Evolutionary conservation across 2,329 filamentous ascomycete genomes (phyloP).

Genomic region (Microcyclospora pomicola): DNA sequence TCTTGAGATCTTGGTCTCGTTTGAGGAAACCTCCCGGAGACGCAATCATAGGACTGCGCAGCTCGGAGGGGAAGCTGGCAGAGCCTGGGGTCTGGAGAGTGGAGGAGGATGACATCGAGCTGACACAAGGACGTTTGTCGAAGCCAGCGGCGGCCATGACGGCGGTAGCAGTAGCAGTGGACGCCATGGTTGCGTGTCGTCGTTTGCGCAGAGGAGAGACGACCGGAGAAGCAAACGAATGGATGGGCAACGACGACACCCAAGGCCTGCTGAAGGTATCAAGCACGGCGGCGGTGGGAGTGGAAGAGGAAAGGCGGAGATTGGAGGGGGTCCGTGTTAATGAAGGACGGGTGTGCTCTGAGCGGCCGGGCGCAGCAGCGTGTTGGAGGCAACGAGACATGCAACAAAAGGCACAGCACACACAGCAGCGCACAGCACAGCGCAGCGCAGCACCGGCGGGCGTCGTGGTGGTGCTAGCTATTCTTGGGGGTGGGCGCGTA

Average conservation of each 20-base stretch:
- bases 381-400: conserved; percentile 8
- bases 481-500: conserved; percentile 18
- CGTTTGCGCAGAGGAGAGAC: conserved; percentile 12
- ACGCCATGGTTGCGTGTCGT: conserved; percentile 15
- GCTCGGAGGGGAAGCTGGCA: conserved; percentile 41
- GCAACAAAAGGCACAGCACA: conserved; percentile 7
- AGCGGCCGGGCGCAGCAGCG: not conserved
- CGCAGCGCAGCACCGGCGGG: conserved; percentile 7
- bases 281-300: conserved; percentile 11
- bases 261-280: conserved; percentile 12
- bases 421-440: no score
- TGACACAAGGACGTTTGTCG: conserved; percentile 22
- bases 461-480: conserved; percentile 8
- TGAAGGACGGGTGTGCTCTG: conserved; percentile 4
- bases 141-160: conserved; percentile 23
- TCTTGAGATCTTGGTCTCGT: conserved; percentile 52
- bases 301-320: conserved; percentile 1
- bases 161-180: conserved; percentile 18
- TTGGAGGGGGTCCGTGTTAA: conserved; percentile 9
- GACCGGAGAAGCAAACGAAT: conserved; percentile 20
- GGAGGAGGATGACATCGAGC: conserved; percentile 16
- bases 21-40: conserved; percentile 53
- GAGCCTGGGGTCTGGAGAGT: conserved; percentile 44
- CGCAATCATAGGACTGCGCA: conserved; percentile 51
- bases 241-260: conserved; percentile 15